phyloP scores from a whole-genome alignment of 2,329 filamentous ascomycete genomes.

The Colletotrichum sp. region DNA sequence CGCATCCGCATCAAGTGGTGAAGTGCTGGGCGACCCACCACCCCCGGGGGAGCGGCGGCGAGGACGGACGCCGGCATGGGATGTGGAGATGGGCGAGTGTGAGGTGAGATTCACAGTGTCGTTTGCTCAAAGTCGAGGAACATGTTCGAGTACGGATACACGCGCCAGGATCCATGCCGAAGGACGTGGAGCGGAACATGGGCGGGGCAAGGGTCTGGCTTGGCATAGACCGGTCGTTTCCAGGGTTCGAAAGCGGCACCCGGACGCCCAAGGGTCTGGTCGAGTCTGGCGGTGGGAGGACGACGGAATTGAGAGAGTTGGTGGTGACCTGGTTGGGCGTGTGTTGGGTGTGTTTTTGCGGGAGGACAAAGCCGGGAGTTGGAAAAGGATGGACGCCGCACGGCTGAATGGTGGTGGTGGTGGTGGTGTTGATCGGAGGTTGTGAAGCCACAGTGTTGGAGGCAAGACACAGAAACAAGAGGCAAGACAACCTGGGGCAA shows the following conservation, averaged over 20 bases:
- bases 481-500: not conserved
- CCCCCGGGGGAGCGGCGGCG: not conserved
- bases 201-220: slow-evolving; percentile 2
- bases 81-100: not conserved
- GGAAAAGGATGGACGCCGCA: not conserved
- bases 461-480: not conserved
- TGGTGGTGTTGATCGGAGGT: not conserved
- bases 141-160: not conserved
- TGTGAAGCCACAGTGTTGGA: not conserved
- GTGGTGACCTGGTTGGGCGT: not conserved
- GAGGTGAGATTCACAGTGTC: not conserved
- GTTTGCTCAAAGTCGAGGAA: not conserved
- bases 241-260: slow-evolving; percentile 1
- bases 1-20: not conserved
- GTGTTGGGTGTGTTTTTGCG: not conserved
- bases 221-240: slow-evolving; percentile 4
- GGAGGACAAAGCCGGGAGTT: not conserved
- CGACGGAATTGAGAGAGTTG: not conserved
- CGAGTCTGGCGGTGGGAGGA: not conserved
- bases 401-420: not conserved
- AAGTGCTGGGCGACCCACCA: not conserved
- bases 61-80: not conserved
- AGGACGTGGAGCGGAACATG: not conserved
- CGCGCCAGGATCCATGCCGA: not conserved
- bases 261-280: not conserved